Evolutionary conservation across 345 rosid species (phyloP).

Genomic region (Geranium brycei): DNA sequence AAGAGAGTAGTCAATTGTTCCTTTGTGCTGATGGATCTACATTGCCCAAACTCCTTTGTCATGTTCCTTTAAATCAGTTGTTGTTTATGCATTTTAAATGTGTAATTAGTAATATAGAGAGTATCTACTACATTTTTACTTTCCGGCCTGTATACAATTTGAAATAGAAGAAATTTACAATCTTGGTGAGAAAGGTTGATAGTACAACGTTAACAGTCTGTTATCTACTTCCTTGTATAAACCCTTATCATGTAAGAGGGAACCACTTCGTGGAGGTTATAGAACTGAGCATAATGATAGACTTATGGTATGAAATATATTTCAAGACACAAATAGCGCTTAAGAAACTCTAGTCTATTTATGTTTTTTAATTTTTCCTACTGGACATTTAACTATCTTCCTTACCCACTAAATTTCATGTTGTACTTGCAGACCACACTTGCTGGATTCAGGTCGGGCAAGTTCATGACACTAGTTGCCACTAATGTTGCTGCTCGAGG

Average conservation of each 20-base stretch:
- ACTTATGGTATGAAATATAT: too few relatives aligned
- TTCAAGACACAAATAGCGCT: neutral
- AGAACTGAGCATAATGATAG: neutral
- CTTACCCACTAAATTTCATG: neutral
- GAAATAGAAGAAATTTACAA: too few relatives aligned
- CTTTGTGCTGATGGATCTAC: neutral
- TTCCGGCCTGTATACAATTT: neutral
- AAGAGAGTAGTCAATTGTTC: neutral
- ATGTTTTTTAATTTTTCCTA: neutral
- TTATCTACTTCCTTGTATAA: neutral
- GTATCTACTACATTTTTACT: too few relatives aligned
- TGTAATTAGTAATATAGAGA: neutral
- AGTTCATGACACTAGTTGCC: slow-evolving; percentile 79
- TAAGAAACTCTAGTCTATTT: neutral
- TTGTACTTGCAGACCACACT: slow-evolving; percentile 57
- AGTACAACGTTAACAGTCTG: neutral
- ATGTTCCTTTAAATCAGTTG: neutral
- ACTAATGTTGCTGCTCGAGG: slow-evolving; percentile 98
- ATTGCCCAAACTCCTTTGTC: neutral
- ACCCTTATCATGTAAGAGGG: neutral
- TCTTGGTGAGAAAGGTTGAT: neutral
- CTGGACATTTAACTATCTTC: neutral
- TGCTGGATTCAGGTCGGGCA: slow-evolving; percentile 79
- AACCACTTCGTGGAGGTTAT: neutral
- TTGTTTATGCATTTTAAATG: neutral